Percentiles rank a stretch among this genome's conserved stretches.
Conservation (phyloP, 192 early-diverging fungal species). For the Dissophora globulifera region DNA sequence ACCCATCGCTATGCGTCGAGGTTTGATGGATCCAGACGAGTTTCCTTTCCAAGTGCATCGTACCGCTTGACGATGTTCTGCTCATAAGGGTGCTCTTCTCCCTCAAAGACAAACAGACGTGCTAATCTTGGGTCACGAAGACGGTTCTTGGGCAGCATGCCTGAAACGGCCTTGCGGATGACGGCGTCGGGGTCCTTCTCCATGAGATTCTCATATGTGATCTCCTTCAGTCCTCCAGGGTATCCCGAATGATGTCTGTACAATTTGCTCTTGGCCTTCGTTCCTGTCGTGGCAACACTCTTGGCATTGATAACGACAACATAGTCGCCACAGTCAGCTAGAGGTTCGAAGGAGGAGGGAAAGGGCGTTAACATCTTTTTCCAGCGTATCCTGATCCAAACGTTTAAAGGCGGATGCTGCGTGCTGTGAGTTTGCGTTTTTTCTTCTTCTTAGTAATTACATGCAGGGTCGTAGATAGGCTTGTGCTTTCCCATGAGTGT, state of each 20-base stretch:
- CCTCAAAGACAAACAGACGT: constrained; percentile 86
- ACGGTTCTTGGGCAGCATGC: constrained; percentile 96
- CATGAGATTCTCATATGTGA: constrained; percentile 76
- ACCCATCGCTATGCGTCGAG: constrained; percentile 39
- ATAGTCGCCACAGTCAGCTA: constrained; percentile 95
- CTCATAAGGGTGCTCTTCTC: constrained; percentile 86
- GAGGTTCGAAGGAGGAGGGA: no score
- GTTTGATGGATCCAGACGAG: constrained; percentile 44
- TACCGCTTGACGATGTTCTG: constrained; percentile 86
- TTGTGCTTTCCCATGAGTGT: constrained; percentile 98
- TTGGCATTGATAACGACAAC: constrained; percentile 95
- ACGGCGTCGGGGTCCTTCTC: constrained; percentile 81
- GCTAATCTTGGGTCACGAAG: constrained; percentile 80
- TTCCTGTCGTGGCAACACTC: constrained; percentile 81
- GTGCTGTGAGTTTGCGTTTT: no score
- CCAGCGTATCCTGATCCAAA: no score
- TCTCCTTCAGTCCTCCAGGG: constrained; percentile 87
- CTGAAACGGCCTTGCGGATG: constrained; percentile 91
- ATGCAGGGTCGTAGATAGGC: constrained; percentile 89
- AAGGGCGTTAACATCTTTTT: no score
- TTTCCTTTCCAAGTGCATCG: constrained; percentile 61
- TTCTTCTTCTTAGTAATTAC: no score
- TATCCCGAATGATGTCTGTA: constrained; percentile 90
- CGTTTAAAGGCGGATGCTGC: no score
- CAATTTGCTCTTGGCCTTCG: constrained; percentile 85